Evolutionary conservation across 805 yeast genomes (phyloP).

Genomic region (Sugiyamaella marilandica): DNA sequence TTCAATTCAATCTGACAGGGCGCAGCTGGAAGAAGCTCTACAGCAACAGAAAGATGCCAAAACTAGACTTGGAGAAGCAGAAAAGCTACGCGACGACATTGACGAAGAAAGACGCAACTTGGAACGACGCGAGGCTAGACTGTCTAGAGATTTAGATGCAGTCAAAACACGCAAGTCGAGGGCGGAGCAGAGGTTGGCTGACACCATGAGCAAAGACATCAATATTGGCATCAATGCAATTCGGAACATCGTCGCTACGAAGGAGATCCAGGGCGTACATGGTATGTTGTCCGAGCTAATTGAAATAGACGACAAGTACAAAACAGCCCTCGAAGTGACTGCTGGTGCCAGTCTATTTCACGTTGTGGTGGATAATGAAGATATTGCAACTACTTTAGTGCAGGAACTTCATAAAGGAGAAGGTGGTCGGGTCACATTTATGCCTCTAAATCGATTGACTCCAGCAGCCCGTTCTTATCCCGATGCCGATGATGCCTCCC

Average conservation of each 20-base stretch:
- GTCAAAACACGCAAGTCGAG: conserved; percentile 49
- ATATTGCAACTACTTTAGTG: conserved; percentile 75
- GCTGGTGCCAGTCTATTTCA: conserved; percentile 86
- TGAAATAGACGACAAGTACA: conserved; percentile 73
- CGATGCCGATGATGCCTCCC: conserved; percentile 59
- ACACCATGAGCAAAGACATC: conserved; percentile 38
- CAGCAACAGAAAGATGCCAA: background rate
- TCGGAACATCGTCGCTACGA: conserved; percentile 51
- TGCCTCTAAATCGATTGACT: conserved; percentile 73
- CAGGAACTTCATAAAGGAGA: conserved; percentile 64
- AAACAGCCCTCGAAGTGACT: conserved; percentile 79
- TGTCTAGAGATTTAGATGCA: conserved; percentile 52
- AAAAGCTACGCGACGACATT: background rate
- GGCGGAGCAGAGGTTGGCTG: conserved; percentile 58
- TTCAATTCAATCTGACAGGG: background rate
- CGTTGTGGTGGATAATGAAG: conserved; percentile 83
- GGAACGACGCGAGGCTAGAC: conserved; percentile 76
- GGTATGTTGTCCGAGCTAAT: conserved; percentile 87
- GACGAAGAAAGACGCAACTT: conserved; percentile 60
- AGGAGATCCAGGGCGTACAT: conserved; percentile 54
- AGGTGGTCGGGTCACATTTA: conserved; percentile 83
- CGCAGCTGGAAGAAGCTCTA: background rate
- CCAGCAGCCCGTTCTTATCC: conserved; percentile 50
- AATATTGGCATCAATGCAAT: conserved; percentile 61
- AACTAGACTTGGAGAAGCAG: background rate